Evolutionary conservation across 2,329 filamentous ascomycete species (phyloP), one percentile per base, ranked within the genome.

Genomic region (Scedosporium aurantiacum): DNA sequence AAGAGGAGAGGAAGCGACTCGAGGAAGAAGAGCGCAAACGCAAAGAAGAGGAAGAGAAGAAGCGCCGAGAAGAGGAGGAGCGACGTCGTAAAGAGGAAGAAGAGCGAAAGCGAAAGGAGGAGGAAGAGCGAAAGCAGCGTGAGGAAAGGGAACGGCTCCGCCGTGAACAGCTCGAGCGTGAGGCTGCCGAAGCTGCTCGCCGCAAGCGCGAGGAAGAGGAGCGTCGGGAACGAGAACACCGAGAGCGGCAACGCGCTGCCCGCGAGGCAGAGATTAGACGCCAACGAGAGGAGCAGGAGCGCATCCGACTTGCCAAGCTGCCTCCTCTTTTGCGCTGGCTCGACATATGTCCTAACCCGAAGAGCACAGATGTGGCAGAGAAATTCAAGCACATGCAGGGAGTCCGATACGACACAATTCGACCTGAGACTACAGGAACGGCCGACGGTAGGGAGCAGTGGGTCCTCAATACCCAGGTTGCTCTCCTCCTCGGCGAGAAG

Each of bases 381-480:
- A 79, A 79, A 52, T 86, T 87, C 68, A 76, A 76, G 64, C 75
- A 72, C 56, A 80, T 86, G 64, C 78, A 82, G 65, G 84, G 84
- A 16, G 82, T 85, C 57, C 81, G 85, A 23, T 86, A 83, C 67
- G 84, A 87, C 69, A 86, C 83, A 3, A 84, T 87, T 62, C 77
- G 77, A 14, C 77, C 78, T 3, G 76, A 77, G 32, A 74, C 78
- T 14, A 82, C 79, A 5, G 79, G 79, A 6, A 81, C 79, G 10
- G 66, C 77, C 1, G 79, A 79, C 56, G 84, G 83, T n/a, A 78
- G 83, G 58, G 84, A 87, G 66, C 83, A 84, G 65, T 88, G 85
- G 84, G 71, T 87, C 61, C 77, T 87, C 58, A 88, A 87, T 66
- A 83, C 81, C 2, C 82, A 87, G 62, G 83, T 81, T 58, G 84